Conservation (phyloP, 192 early-diverging fungal genomes). For the Glomus cerebriforme region DNA sequence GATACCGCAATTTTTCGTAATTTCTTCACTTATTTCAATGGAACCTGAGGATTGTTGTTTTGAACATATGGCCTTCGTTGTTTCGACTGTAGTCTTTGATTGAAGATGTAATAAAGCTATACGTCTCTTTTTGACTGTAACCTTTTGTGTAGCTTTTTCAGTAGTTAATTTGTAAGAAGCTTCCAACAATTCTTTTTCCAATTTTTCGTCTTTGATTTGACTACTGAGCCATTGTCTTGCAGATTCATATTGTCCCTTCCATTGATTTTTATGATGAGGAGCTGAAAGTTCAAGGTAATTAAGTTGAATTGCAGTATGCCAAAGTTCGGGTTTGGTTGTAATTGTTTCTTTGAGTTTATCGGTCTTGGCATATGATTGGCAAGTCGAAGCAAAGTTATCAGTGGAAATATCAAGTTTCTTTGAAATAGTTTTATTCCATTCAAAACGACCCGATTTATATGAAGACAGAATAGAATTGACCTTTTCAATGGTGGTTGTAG, state of each 20-base stretch:
- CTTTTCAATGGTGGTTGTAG: neutral
- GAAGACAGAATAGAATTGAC: neutral
- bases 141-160: neutral
- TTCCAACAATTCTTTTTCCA: constrained; percentile 7
- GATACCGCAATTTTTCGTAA: neutral
- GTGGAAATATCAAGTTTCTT: neutral
- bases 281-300: neutral
- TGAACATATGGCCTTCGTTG: neutral
- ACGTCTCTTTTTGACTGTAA: neutral
- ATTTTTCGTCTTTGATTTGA: neutral
- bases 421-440: neutral
- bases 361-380: neutral
- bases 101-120: neutral
- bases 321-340: neutral
- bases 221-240: neutral
- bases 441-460: neutral
- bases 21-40: neutral
- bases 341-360: neutral
- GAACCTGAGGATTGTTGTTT: neutral
- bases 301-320: neutral
- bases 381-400: neutral
- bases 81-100: neutral
- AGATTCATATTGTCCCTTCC: neutral
- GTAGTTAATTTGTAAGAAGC: neutral
- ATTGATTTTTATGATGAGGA: neutral